Evolutionary conservation across 2,329 filamentous ascomycete species (phyloP).

Genomic region (Penicillium nordicum): DNA sequence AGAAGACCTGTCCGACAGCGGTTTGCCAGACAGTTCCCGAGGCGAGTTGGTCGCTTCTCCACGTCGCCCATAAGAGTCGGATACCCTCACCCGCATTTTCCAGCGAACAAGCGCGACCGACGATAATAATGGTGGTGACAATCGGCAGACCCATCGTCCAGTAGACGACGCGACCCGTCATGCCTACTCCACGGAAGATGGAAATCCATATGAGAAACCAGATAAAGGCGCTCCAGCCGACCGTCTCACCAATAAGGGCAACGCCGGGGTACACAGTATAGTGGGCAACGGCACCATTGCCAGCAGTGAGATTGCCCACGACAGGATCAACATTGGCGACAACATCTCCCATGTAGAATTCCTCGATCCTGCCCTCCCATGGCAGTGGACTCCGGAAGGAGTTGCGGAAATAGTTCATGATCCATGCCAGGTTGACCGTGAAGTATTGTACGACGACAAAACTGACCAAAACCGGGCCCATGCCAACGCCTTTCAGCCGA

Average conservation of each 20-base stretch:
- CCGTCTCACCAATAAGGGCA: conserved; percentile 53
- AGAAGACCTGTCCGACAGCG: conserved; percentile 60
- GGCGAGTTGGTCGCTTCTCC: conserved; percentile 51
- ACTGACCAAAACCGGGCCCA: conserved; percentile 52
- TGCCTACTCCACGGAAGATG: conserved; percentile 57
- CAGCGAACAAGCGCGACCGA: conserved; percentile 54
- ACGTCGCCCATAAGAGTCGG: conserved; percentile 48
- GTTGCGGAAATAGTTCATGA: conserved; percentile 57
- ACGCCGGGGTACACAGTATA: conserved; percentile 50
- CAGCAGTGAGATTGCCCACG: conserved; percentile 38
- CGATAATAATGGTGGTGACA: conserved; percentile 54
- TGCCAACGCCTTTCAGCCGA: conserved; percentile 53
- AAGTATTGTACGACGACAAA: conserved; percentile 58
- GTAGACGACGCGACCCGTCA: conserved; percentile 59
- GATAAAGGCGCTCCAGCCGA: conserved; percentile 57
- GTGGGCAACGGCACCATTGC: conserved; percentile 38
- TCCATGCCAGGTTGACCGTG: conserved; percentile 56
- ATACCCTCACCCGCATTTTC: conserved; percentile 54
- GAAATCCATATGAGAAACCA: conserved; percentile 60
- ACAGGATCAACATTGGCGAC: conserved; percentile 48
- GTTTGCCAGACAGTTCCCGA: conserved; percentile 57
- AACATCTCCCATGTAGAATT: conserved; percentile 53
- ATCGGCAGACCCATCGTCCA: conserved; percentile 62
- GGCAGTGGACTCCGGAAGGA: conserved; percentile 56
- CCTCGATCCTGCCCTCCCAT: conserved; percentile 51